Base-by-base conservation (phyloP, 2,329 filamentous ascomycete species). In the Penicillium expansum region DNA sequence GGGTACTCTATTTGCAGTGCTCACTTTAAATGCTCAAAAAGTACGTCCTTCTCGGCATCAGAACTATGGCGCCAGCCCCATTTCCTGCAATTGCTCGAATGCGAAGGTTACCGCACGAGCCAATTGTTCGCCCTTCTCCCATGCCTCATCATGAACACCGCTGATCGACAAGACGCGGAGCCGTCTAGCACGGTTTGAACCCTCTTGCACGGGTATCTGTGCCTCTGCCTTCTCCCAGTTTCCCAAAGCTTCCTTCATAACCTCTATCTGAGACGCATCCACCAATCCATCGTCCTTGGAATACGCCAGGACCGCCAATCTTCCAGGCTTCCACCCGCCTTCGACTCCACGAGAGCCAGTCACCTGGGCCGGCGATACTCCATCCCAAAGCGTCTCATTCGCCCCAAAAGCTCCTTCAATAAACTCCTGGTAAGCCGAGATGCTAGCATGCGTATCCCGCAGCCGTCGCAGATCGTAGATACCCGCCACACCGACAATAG, bases 191-290 rank as follows among this genome's bases (percentile, higher is more conserved):
- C 73, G 70, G 72, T 69, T 68, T 1, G 52, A 39, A 24, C 61
- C 16, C 22, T 57, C 59, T 22, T 57, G 42, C 43, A 47, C 41
- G 6, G 57, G 44, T 13, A 58, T 52, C 16, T 58, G 39, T 20
- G 51, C 50, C 16, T 56, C 45, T 4, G 10, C 24, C 30, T 42
- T 41, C 48, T 82, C 71, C 80, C 80, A 76, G 69, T 76, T 66
- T 72, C 80, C 69, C 77, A 83, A 71, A 71, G 78, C 71, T 71
- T 80, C 61, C 78, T 80, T 66, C 81, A 84, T 78, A 2, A 48
- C 65, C 42, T 73, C 67, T 7, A 69, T 49, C 60, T 80, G 77
- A 1, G 56, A 60, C 43, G 59, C 56, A 64, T 78, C 74, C 9
- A 79, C 74, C 33, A 79, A 62, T 39, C 67, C 70, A 66, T 80